Base-by-base conservation (phyloP, 345 rosid species). In the Aethionema arabicum region DNA sequence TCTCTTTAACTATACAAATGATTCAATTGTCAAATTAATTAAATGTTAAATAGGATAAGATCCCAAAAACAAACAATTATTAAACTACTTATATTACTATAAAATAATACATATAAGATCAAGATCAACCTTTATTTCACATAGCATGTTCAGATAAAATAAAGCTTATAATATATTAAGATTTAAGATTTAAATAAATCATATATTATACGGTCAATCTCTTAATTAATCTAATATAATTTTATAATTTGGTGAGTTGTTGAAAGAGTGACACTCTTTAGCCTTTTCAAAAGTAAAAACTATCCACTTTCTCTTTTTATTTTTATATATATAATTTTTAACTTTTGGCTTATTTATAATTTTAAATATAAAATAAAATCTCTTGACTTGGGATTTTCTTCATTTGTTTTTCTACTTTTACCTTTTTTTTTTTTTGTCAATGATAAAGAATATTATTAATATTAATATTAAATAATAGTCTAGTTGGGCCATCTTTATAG, bases 271-370 rank as follows among this genome's bases (percentile, higher is more conserved):
- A 36, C 39, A 67, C 66, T 44, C 65, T 51, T 54, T 45, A 4
- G 56, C 37, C 51, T 61, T 61, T 68, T 44, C 7, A 68, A 61
- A 68, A 45, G 61, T 31, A 61, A 61, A 61, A 31, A 55, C 55
- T 60, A 40, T 52, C 27, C 68, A 37, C 45, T 48, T 61, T 53
- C 42, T 30, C 53, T 59, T 9, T 11, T 45, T 38, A 51, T 59
- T 21, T 21, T 21, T 21, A 21, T 21, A 21, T 21, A 21, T 21
- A 21, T 21, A 21, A 21, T 21, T 21, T 21, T 21, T 21, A 21
- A 59, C 56, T 61, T 62, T 61, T 69, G 57, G 57, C 37, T 48
- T 56, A 47, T 61, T 69, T 61, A 54, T 21, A 21, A 21, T 21
- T 21, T 21, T 21, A 21, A 54, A 61, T 31, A 61, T 12, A 46